Conservation (phyloP, 495 filamentous ascomycete genomes). For the Umbilicaria muhlenbergii region DNA sequence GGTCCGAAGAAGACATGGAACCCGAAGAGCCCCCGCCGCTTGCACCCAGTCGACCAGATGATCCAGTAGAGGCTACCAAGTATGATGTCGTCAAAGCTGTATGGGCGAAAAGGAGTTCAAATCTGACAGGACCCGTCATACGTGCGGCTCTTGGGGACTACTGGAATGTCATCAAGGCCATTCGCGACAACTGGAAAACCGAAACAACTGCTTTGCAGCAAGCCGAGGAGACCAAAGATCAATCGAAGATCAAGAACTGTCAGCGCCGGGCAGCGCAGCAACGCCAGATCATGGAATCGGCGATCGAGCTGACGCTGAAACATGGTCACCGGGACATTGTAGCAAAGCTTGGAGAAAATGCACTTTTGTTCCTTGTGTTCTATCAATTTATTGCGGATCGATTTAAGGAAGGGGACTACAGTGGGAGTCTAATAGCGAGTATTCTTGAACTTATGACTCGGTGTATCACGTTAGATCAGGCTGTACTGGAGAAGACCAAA, state of each 20-base stretch:
- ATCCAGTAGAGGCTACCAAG: constrained; percentile 35
- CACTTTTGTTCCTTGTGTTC: constrained; percentile 35
- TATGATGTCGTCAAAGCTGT: constrained; percentile 52
- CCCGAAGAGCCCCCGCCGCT: constrained; percentile 35
- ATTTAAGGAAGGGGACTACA: constrained; percentile 47
- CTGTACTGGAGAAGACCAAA: constrained; percentile 48
- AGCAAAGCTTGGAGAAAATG: constrained; percentile 44
- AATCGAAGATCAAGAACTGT: constrained; percentile 24
- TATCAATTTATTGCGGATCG: constrained; percentile 52
- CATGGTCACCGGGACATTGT: constrained; percentile 50
- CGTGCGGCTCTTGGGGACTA: constrained; percentile 35
- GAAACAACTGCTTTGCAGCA: constrained; percentile 39
- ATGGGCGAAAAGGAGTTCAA: constrained; percentile 41
- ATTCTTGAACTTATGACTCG: constrained; percentile 51
- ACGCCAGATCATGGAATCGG: constrained; percentile 41
- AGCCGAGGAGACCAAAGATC: constrained; percentile 35
- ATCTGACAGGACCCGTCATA: constrained; percentile 11
- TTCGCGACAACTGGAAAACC: constrained; percentile 47
- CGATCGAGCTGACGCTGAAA: constrained; percentile 41
- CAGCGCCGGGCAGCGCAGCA: constrained; percentile 35
- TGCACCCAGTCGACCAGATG: constrained; percentile 32
- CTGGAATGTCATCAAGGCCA: constrained; percentile 44
- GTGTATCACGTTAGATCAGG: constrained; percentile 47
- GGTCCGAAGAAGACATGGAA: constrained; percentile 28
- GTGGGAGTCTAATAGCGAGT: constrained; percentile 43